phyloP scores from a whole-genome alignment of 768 basidiomycete genomes.

The Solioccasus polychromus region DNA sequence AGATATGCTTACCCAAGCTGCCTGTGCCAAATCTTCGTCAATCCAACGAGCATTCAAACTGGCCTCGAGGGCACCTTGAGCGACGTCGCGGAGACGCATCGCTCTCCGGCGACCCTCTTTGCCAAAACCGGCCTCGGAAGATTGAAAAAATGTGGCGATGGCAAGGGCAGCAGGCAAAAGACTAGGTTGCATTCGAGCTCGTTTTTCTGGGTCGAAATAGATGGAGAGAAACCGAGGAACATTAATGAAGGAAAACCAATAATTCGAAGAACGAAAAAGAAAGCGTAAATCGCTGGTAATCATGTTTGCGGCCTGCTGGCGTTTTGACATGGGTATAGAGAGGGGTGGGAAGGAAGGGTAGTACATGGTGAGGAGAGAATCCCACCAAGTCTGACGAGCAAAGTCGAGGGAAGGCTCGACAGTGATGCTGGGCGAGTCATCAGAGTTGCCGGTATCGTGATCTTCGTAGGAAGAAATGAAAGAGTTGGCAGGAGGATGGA shows the following conservation, averaged over 20 bases:
- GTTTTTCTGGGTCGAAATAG: slow-evolving; percentile 51
- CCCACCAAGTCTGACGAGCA: slow-evolving; percentile 78
- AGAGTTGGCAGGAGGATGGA: background rate
- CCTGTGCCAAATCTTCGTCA: slow-evolving; percentile 70
- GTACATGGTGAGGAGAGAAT: slow-evolving; percentile 61
- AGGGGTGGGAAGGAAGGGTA: slow-evolving; percentile 30
- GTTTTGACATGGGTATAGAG: slow-evolving; percentile 39
- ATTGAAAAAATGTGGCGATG: slow-evolving; percentile 66
- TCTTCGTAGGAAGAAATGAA: background rate
- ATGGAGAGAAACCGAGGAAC: slow-evolving; percentile 63
- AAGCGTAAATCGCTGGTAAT: slow-evolving; percentile 60
- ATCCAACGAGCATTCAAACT: slow-evolving; percentile 71
- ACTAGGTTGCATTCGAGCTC: slow-evolving; percentile 64
- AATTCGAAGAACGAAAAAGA: slow-evolving; percentile 60
- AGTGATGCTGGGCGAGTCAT: slow-evolving; percentile 30
- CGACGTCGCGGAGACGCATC: slow-evolving; percentile 59
- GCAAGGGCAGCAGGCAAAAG: slow-evolving; percentile 61
- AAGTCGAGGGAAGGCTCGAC: slow-evolving; percentile 64
- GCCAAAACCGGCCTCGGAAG: slow-evolving; percentile 58
- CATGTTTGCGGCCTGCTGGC: slow-evolving; percentile 42
- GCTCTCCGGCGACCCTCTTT: slow-evolving; percentile 53
- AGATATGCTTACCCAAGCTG: slow-evolving; percentile 61
- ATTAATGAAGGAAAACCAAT: slow-evolving; percentile 76
- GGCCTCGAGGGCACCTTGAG: slow-evolving; percentile 67
- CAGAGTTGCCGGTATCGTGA: slow-evolving; percentile 10